Percentiles rank a stretch among this genome's conserved stretches.
Evolutionary conservation across 768 basidiomycete genomes (phyloP).

Genomic region (Hypholoma fasciculare): DNA sequence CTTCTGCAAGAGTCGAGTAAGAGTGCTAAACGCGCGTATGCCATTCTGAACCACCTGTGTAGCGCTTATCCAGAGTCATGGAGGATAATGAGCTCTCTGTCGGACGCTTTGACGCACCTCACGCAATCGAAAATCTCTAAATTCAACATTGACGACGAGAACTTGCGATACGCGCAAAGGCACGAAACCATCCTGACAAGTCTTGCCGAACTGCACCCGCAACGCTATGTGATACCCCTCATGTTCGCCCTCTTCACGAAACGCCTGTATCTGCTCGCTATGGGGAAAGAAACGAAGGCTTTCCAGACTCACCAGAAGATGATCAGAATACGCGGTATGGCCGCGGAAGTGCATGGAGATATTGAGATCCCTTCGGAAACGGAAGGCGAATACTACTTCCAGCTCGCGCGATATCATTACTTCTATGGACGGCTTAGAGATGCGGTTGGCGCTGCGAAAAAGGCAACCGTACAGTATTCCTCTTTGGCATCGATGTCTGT

Average conservation of each 20-base stretch:
- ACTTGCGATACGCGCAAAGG: not conserved
- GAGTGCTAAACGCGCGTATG: not conserved
- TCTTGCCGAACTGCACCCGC: not conserved
- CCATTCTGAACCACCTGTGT: not conserved
- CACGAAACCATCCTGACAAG: not conserved
- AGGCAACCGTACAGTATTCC: too few species aligned
- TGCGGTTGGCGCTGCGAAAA: too few species aligned
- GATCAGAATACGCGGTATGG: not conserved
- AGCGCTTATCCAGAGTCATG: not conserved
- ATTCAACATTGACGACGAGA: not conserved
- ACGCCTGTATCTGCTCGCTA: not conserved
- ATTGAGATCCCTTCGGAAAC: not conserved
- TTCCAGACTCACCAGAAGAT: not conserved
- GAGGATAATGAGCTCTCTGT: not conserved
- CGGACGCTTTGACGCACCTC: not conserved
- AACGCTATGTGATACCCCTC: not conserved
- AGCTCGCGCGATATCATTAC: not conserved
- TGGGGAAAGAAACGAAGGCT: not conserved
- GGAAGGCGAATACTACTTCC: slow-evolving; percentile 1
- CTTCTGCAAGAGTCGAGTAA: too few species aligned
- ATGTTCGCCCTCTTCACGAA: not conserved
- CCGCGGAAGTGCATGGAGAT: not conserved
- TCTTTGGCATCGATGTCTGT: too few species aligned
- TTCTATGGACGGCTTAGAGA: too few species aligned
- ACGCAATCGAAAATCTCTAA: not conserved